These are phyloP conservation scores for Phytophthora quininea DNA, from an alignment of 352 stramenopile genomes.

Conservation along the genomic window DNA sequence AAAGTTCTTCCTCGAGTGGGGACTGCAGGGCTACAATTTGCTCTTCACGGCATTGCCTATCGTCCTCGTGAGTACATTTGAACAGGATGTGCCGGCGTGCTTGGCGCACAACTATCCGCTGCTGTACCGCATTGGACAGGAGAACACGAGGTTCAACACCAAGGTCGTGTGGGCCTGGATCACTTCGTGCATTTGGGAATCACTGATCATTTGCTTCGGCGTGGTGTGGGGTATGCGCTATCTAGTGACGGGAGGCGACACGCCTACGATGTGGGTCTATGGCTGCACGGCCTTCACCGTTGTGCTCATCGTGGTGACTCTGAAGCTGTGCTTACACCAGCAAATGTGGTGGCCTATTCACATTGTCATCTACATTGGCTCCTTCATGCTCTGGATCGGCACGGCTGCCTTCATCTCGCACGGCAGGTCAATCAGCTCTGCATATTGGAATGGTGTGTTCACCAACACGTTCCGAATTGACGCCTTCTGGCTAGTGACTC, in stretches of 20 bases:
- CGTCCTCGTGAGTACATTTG: conserved; percentile 72
- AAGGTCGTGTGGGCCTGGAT: conserved; percentile 87
- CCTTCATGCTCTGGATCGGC: not conserved
- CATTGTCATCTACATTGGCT: too few relatives aligned
- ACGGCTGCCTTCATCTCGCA: not conserved
- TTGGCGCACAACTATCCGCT: conserved; percentile 68
- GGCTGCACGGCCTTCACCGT: conserved; percentile 93
- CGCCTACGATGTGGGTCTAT: conserved; percentile 91
- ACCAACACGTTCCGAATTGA: too few relatives aligned
- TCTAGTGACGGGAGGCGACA: conserved; percentile 88
- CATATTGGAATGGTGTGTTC: too few relatives aligned
- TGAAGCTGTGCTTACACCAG: conserved; percentile 90
- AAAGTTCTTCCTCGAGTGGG: conserved; percentile 83
- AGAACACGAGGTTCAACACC: conserved; percentile 83
- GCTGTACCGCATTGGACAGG: conserved; percentile 76
- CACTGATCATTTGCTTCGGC: conserved; percentile 68
- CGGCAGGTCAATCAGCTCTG: too few relatives aligned
- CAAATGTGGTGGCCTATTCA: conserved; percentile 50
- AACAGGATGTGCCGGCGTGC: conserved; percentile 83
- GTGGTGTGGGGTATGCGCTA: conserved; percentile 66
- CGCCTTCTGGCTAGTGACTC: too few relatives aligned
- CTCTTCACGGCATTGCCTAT: conserved; percentile 94
- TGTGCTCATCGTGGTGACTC: conserved; percentile 93
- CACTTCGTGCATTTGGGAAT: conserved; percentile 76
- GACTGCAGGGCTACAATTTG: conserved; percentile 93